These are phyloP conservation scores for Skeletonema menzelii DNA, from an alignment of 108 stramenopile genomes.

Conservation along the genomic window DNA sequence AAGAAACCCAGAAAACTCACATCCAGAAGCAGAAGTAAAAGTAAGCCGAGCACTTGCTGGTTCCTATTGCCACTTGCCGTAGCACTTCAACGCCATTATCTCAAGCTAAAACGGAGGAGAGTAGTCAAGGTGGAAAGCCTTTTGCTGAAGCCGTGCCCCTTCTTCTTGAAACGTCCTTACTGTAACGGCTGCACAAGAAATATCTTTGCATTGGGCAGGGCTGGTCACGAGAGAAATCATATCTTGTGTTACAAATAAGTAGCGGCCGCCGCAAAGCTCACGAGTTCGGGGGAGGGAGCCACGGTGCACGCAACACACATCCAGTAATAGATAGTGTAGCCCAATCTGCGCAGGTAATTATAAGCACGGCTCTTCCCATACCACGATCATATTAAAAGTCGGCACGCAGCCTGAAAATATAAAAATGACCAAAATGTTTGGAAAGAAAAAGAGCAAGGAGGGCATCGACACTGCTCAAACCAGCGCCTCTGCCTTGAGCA, in stretches of 20 bases:
- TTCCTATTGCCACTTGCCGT: too few species aligned
- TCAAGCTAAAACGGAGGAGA: too few species aligned
- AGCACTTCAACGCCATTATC: not conserved
- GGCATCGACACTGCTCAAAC: constrained; percentile 1
- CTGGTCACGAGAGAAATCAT: not conserved
- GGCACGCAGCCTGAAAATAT: not conserved
- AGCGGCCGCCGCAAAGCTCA: not conserved
- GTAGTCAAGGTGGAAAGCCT: not conserved
- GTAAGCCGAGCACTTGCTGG: too few species aligned
- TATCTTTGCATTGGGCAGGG: not conserved
- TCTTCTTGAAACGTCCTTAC: not conserved
- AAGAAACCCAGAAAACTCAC: too few species aligned
- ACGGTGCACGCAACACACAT: not conserved
- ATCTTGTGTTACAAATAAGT: not conserved
- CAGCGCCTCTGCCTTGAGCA: constrained; percentile 20
- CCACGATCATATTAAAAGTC: not conserved
- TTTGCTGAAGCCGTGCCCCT: not conserved
- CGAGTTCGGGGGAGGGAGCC: not conserved
- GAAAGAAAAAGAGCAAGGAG: constrained; percentile 35
- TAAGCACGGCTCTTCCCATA: not conserved
- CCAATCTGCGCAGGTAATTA: not conserved
- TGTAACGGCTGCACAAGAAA: not conserved
- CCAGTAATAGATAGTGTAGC: not conserved
- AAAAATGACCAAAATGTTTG: constrained; percentile 35
- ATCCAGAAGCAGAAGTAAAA: too few species aligned